Evolutionary conservation across 352 stramenopile genomes (phyloP).

Genomic region (Pseudoperonospora humuli): DNA sequence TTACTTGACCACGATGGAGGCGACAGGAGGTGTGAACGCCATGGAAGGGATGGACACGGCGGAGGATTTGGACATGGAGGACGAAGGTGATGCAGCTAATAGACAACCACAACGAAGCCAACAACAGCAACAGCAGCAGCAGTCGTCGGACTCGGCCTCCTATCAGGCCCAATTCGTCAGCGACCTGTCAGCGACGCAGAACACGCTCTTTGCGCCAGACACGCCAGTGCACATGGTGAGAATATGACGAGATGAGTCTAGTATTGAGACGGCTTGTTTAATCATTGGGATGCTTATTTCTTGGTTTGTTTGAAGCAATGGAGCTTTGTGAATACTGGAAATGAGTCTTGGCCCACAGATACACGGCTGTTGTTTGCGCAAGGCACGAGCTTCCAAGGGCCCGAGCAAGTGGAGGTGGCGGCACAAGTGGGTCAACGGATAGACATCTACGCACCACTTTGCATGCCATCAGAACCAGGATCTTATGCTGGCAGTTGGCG

Average conservation of each 20-base stretch:
- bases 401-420: slow-evolving; percentile 43
- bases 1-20: slow-evolving; percentile 66
- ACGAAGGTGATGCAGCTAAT: slow-evolving; percentile 12
- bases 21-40: slow-evolving; percentile 14
- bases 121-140: slow-evolving; percentile 13
- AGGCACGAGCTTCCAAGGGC: slow-evolving; percentile 52
- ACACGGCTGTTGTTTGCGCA: slow-evolving; percentile 63
- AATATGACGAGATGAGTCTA: neutral
- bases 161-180: slow-evolving; percentile 56
- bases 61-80: slow-evolving; percentile 56
- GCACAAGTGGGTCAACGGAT: slow-evolving; percentile 39
- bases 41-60: slow-evolving; percentile 22
- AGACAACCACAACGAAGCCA: slow-evolving; percentile 5
- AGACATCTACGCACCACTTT: slow-evolving; percentile 51
- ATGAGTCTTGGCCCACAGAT: slow-evolving; percentile 42
- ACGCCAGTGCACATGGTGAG: slow-evolving; percentile 51
- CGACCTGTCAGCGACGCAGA: slow-evolving; percentile 55
- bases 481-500: slow-evolving; percentile 74
- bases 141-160: slow-evolving; percentile 19
- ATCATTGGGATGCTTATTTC: neutral
- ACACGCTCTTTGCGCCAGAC: slow-evolving; percentile 40
- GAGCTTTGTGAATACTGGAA: slow-evolving; percentile 69
- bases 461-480: slow-evolving; percentile 45
- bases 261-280: neutral
- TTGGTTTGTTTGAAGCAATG: slow-evolving; percentile 34